phyloP scores from a whole-genome alignment of 352 stramenopile genomes.

The Phytophthora melonis region DNA sequence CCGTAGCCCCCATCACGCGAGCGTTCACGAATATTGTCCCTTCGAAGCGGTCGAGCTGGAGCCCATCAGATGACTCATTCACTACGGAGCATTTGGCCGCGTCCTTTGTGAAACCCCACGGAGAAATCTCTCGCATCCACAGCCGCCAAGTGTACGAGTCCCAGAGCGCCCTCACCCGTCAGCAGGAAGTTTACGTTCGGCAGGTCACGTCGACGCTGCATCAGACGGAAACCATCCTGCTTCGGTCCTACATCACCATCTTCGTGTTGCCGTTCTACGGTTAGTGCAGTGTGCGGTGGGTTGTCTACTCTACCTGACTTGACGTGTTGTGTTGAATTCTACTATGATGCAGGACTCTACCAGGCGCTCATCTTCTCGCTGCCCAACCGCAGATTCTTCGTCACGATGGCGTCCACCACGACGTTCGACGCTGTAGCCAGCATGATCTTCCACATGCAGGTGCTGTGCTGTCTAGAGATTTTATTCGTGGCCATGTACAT shows the following conservation, averaged over 20 bases:
- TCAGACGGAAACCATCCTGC: conserved; percentile 35
- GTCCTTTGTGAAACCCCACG: neutral
- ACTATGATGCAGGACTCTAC: conserved; percentile 22
- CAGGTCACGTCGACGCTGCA: conserved; percentile 17
- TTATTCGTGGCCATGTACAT: conserved; percentile 32
- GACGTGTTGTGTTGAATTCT: neutral
- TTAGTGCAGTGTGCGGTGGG: neutral
- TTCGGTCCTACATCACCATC: conserved; percentile 37
- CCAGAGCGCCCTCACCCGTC: neutral
- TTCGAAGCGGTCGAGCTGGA: neutral
- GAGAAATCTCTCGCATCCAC: neutral
- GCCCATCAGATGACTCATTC: neutral
- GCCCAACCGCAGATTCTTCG: conserved; percentile 29
- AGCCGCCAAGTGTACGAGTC: neutral
- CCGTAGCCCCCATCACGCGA: neutral
- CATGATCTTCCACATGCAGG: conserved; percentile 14
- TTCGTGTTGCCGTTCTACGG: conserved; percentile 29
- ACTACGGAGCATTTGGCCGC: neutral
- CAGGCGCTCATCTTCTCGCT: conserved; percentile 25
- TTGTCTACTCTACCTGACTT: neutral
- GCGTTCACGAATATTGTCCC: neutral
- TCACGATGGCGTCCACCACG: conserved; percentile 24
- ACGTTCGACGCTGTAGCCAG: conserved; percentile 14
- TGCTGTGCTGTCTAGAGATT: conserved; percentile 30
- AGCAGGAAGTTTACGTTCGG: conserved; percentile 20